Base-by-base conservation (phyloP, 345 rosid species). In the Lagerstroemia speciosa region DNA sequence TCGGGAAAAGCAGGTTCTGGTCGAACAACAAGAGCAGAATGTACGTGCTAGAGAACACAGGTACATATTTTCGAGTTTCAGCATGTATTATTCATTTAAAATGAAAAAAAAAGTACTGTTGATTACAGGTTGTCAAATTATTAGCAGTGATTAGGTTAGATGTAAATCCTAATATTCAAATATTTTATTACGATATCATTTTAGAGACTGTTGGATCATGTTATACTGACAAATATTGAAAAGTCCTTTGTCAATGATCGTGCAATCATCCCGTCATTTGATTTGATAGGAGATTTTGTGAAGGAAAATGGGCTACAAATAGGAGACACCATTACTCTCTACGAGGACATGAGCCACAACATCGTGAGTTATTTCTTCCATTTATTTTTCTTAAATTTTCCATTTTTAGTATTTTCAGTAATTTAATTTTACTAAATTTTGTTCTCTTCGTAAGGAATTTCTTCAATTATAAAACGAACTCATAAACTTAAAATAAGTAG, bases 1-100 rank as follows among this genome's bases (percentile, higher is more conserved):
- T 58, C 60, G 62, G 67, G 69, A 45, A 33, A 65, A 68, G n/a
- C 75, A 93, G 97, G 86, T 93, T 67, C 75, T 93, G 98, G 98
- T 60, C 76, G 43, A 93, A 87, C 67, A 89, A 87, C 74, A 86
- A 82, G 53, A 93, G 98, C 73, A 83, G 97, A 62, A 93, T 93
- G 97, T 93, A 91, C 74, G 84, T 93, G 71, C 83, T 91, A 17
- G 94, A 91, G 74, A 84, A 89, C 73, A 82, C 97, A 75, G 91
- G 98, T 89, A 67, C 16, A 41, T 41, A 41, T 41, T 41, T 41
- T 14, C 14, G 14, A 41, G 46, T 41, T 14, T 9, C 8, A 0
- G 16, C 46, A 41, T 41, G 14, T 19, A 43, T 1, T 16, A 5
- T 43, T 2, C 48, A 12, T 43, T n/a, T 19, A 43, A 43, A 43